These are phyloP conservation scores for Hypholoma sublateritium DNA, from an alignment of 768 basidiomycete species.

Conservation along the genomic window DNA sequence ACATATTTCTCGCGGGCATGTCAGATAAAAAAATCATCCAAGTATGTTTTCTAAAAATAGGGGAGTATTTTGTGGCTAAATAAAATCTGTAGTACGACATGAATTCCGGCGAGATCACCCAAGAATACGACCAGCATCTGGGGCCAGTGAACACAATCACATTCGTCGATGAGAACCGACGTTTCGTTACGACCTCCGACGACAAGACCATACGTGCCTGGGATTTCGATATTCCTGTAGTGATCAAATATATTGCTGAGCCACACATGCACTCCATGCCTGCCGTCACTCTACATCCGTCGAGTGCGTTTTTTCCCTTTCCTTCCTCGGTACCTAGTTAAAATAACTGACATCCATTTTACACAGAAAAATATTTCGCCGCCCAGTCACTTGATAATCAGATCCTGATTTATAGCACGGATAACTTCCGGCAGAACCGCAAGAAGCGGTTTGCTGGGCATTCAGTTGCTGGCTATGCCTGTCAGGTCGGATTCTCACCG, in stretches of 20 bases:
- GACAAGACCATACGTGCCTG: conserved; percentile 99
- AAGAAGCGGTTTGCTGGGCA: conserved; percentile 99
- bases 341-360: conserved; percentile 15
- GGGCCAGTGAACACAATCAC: conserved; percentile 99
- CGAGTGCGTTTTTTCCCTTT: conserved; percentile 59
- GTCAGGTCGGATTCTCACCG: conserved; percentile 95
- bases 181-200: conserved; percentile 97
- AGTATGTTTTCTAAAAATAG: conserved; percentile 42
- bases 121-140: conserved; percentile 98
- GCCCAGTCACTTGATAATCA: conserved; percentile 99
- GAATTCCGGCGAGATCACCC: conserved; percentile 90
- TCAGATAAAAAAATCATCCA: conserved; percentile 99
- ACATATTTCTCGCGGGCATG: conserved; percentile 98
- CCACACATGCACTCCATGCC: conserved; percentile 99
- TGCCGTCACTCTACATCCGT: conserved; percentile 93
- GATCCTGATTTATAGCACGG: conserved; percentile 95
- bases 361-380: conserved; percentile 88
- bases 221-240: conserved; percentile 99
- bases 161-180: conserved; percentile 96
- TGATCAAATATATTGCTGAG: conserved; percentile 99
- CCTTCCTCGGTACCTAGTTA: conserved; percentile 7
- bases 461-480: conserved; percentile 95
- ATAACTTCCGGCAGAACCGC: conserved; percentile 97
- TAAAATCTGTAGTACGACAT: conserved; percentile 79
- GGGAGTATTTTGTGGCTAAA: background rate